These are phyloP conservation scores for Fusarium proliferatum DNA, from an alignment of 2,329 filamentous ascomycete species.

Conservation along the genomic window DNA sequence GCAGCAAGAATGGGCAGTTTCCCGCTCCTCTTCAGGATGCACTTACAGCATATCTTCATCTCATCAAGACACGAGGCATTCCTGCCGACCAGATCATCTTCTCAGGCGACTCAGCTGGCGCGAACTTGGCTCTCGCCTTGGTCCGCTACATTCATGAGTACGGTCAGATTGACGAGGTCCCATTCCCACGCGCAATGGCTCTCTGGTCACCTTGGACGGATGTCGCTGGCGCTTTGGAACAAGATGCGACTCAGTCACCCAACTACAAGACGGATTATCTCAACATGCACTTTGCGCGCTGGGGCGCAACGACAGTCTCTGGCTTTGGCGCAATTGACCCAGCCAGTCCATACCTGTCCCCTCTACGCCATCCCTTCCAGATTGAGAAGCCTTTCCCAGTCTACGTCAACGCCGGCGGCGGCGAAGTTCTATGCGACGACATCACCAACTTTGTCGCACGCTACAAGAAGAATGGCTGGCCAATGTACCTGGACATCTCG, in stretches of 20 bases:
- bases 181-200: conserved; percentile 25
- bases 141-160: conserved; percentile 35
- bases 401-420: conserved; percentile 30
- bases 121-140: conserved; percentile 29
- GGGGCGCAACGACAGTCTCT: conserved; percentile 35
- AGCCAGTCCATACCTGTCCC: conserved; percentile 29
- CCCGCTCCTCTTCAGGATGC: conserved; percentile 38
- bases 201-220: conserved; percentile 41
- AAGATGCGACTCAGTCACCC: conserved; percentile 28
- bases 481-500: conserved; percentile 26
- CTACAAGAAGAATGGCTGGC: conserved; percentile 33
- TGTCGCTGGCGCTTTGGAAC: conserved; percentile 28
- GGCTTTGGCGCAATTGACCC: conserved; percentile 24
- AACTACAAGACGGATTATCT: conserved; percentile 40
- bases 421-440: conserved; percentile 32
- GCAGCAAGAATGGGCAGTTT: conserved; percentile 29
- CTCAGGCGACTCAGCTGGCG: conserved; percentile 36
- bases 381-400: conserved; percentile 10
- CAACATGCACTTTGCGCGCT: conserved; percentile 30
- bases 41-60: conserved; percentile 26
- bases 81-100: conserved; percentile 30
- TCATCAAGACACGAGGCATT: conserved; percentile 20
- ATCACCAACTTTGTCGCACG: conserved; percentile 27
- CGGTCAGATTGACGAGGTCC: conserved; percentile 21
- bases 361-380: conserved; percentile 32